Base-by-base conservation (phyloP, 495 filamentous ascomycete species). In the Penicillium mononematosum region DNA sequence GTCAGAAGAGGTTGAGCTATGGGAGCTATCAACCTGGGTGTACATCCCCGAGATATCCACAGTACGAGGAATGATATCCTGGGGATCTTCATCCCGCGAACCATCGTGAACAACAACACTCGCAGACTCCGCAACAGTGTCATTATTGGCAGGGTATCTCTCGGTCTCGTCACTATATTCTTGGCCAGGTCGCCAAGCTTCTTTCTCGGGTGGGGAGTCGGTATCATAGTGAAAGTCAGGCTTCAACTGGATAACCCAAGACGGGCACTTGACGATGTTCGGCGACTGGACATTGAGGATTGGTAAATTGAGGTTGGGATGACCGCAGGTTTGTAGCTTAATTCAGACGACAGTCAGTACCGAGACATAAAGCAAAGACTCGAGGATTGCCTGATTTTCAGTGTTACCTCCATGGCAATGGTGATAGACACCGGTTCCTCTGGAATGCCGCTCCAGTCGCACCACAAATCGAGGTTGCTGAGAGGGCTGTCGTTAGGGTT, bases 391-490 rank as follows among this genome's bases (percentile, higher is more conserved):
- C 22, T 46, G 24, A 17, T 43, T 19, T 24, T 36, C 8, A 5
- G 39, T 32, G 61, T 56, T 67, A 76, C 74, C 60, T 76, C 71
- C 16, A 76, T 47, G 3, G 60, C 53, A 4, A 77, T 61, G 31
- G 47, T 63, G 44, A 73, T 48, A 11, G 64, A 56, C n/a, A 70
- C 72, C 10, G 62, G 61, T 12, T 70, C 59, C 2, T 50, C 34
- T 10, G 58, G 57, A 7, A 69, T 61, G 5, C 70, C 73, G 48
- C 50, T 60, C 75, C 75, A 77, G 16, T 65, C 62, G 12, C 68
- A 68, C 44, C 55, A 65, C 16, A 77, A 29, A 24, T 75, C 72
- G 8, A 75, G 61, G 29, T 75, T 66, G 43, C 55, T 67, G 50
- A 72, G 66, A 6, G 52, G 53, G 36, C 27, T 50, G 16, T 53